A percentile compares a stretch with the other conserved stretches of the same genome.
Conservation (phyloP, 75 land plant genomes). For the Pinus taeda region DNA sequence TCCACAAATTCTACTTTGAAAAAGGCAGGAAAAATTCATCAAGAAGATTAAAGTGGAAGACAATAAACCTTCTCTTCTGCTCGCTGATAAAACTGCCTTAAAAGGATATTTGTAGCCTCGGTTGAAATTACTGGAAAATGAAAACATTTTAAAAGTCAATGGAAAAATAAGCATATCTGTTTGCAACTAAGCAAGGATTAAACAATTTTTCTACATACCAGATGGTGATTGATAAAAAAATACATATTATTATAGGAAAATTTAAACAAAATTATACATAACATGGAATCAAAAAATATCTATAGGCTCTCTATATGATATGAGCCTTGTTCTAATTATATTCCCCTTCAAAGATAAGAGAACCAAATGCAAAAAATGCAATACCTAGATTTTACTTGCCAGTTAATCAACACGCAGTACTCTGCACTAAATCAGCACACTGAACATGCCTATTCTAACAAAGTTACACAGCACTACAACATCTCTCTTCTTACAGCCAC, state of each 20-base stretch:
- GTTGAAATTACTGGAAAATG: slow-evolving; percentile 45
- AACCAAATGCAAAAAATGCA: no score
- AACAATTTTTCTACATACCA: neutral
- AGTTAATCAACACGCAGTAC: no score
- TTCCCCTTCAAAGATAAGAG: no score
- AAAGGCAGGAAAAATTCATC: no score
- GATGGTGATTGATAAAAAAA: neutral
- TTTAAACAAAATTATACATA: neutral
- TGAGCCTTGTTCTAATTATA: neutral
- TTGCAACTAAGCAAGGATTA: neutral
- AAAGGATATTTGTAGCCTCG: slow-evolving; percentile 54
- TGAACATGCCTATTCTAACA: no score
- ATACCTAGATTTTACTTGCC: no score
- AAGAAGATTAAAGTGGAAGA: neutral
- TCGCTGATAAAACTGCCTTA: slow-evolving; percentile 53
- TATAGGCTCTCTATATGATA: neutral
- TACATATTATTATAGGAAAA: neutral
- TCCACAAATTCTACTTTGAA: no score
- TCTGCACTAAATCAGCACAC: no score
- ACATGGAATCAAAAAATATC: neutral
- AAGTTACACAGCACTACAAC: no score
- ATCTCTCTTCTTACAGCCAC: no score
- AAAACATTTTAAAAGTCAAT: neutral
- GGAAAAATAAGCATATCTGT: no score
- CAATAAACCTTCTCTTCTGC: slow-evolving; percentile 48